These are phyloP conservation scores for Claviceps arundinis DNA, from an alignment of 2,329 filamentous ascomycete species.

Conservation along the genomic window DNA sequence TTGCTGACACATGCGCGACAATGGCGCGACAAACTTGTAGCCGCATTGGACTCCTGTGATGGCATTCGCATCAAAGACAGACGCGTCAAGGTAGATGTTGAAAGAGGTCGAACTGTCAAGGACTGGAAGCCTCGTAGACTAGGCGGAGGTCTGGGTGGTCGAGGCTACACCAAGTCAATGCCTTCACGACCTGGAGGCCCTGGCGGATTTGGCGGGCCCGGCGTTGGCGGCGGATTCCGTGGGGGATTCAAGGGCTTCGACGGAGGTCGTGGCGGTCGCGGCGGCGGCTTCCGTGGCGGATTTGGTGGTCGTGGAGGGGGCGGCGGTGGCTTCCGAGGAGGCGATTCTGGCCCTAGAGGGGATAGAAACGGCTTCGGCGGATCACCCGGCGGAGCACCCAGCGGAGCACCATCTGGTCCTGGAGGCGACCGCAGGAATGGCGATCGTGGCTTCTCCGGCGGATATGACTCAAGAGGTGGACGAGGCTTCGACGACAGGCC, in stretches of 20 bases:
- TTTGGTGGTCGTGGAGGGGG: slow-evolving; percentile 41
- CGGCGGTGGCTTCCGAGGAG: slow-evolving; percentile 39
- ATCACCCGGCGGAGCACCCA: slow-evolving; percentile 34
- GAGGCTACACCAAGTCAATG: slow-evolving; percentile 78
- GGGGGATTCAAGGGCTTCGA: slow-evolving; percentile 35
- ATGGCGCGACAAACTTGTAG: slow-evolving; percentile 51
- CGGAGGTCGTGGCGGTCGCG: slow-evolving; percentile 28
- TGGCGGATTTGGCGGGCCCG: slow-evolving; percentile 44
- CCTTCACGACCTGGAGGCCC: slow-evolving; percentile 57
- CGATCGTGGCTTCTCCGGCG: slow-evolving; percentile 28
- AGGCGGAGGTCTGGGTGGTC: slow-evolving; percentile 81
- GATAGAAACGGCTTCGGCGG: slow-evolving; percentile 31
- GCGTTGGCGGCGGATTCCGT: slow-evolving; percentile 28
- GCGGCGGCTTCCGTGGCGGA: slow-evolving; percentile 25
- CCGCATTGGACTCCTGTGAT: slow-evolving; percentile 77
- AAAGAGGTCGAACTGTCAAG: slow-evolving; percentile 85
- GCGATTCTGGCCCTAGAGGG: slow-evolving; percentile 20
- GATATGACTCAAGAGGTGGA: slow-evolving; percentile 40
- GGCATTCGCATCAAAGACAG: slow-evolving; percentile 87
- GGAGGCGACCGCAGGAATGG: slow-evolving; percentile 31
- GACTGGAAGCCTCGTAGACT: slow-evolving; percentile 87
- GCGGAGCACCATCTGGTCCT: slow-evolving; percentile 48
- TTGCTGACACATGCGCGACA: slow-evolving; percentile 51
- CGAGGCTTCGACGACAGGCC: slow-evolving; percentile 48
- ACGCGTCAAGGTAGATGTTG: slow-evolving; percentile 86